A percentile compares a stretch with the other conserved stretches of the same genome.
Conservation (phyloP, 305 asterid species). For the Vinca major region DNA sequence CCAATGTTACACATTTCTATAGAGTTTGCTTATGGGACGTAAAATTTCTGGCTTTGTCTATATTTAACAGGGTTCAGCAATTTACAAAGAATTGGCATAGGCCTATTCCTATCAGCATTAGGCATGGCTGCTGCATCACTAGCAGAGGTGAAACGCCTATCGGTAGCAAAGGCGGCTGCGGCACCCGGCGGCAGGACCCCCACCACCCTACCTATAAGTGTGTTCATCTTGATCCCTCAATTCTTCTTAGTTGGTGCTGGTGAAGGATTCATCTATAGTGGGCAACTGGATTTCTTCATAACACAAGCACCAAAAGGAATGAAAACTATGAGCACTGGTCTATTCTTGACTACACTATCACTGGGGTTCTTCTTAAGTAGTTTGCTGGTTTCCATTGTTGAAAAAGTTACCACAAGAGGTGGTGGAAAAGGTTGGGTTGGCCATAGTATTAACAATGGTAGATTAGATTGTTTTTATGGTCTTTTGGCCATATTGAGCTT, state of each 20-base stretch:
- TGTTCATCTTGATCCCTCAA: slow-evolving; percentile 34
- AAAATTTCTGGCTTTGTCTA: too few species aligned
- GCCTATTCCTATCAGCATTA: slow-evolving; percentile 27
- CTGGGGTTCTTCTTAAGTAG: slow-evolving; percentile 40
- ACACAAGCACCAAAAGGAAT: slow-evolving; percentile 40
- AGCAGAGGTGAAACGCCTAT: slow-evolving; percentile 25
- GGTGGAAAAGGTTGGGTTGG: slow-evolving; percentile 34
- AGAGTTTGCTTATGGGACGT: too few species aligned
- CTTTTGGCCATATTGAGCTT: slow-evolving; percentile 28
- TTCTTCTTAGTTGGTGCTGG: slow-evolving; percentile 39
- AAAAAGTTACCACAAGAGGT: slow-evolving; percentile 21
- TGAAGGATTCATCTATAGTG: slow-evolving; percentile 40
- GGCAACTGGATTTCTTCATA: slow-evolving; percentile 44
- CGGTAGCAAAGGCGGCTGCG: slow-evolving; percentile 16
- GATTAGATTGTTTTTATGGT: slow-evolving; percentile 31
- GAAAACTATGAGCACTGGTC: slow-evolving; percentile 48
- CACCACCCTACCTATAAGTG: slow-evolving; percentile 25
- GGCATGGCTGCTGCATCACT: slow-evolving; percentile 32
- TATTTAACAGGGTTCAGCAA: slow-evolving; percentile 27
- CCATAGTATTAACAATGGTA: slow-evolving; percentile 27
- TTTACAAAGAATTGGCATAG: slow-evolving; percentile 30
- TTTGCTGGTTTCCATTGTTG: slow-evolving; percentile 30
- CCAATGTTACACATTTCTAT: too few species aligned
- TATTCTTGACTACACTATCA: slow-evolving; percentile 34
- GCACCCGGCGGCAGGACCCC: not conserved